These are phyloP conservation scores for Solanum paucissectum DNA, from an alignment of 257 asterid genomes.

Conservation along the genomic window DNA sequence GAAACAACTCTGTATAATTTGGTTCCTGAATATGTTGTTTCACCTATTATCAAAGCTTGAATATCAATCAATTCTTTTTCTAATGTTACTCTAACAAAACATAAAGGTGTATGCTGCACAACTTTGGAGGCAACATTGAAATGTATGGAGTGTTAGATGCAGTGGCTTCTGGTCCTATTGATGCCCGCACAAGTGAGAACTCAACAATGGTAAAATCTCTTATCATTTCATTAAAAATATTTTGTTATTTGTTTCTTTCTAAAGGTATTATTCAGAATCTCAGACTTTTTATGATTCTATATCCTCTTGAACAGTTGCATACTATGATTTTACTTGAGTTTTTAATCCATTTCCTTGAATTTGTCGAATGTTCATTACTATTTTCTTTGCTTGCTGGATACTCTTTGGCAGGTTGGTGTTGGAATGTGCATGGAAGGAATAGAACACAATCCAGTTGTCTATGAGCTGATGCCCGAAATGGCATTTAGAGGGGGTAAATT, in stretches of 20 bases:
- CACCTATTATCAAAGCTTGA: neutral
- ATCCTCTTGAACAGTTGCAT: neutral
- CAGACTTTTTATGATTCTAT: neutral
- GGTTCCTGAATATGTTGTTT: neutral
- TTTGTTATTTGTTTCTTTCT: neutral
- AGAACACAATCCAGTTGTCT: slow-evolving; percentile 92
- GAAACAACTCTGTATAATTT: neutral
- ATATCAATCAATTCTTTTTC: neutral
- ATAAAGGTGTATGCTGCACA: slow-evolving; percentile 96
- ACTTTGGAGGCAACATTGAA: slow-evolving; percentile 96
- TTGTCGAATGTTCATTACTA: neutral
- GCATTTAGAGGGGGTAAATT: slow-evolving; percentile 59
- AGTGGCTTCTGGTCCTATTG: slow-evolving; percentile 89
- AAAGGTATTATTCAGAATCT: neutral
- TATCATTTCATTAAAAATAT: neutral
- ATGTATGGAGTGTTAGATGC: slow-evolving; percentile 90
- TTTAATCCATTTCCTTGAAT: neutral
- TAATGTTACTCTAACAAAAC: neutral
- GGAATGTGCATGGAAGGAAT: slow-evolving; percentile 99
- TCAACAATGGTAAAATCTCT: slow-evolving; percentile 66
- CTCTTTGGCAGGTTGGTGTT: slow-evolving; percentile 66
- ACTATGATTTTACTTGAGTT: neutral
- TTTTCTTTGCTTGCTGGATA: neutral
- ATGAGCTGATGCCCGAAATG: slow-evolving; percentile 96
- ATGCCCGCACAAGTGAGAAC: slow-evolving; percentile 71